phyloP scores from a whole-genome alignment of 2,329 filamentous ascomycete genomes.

The Xenosphaeropsis pyriputrescens region DNA sequence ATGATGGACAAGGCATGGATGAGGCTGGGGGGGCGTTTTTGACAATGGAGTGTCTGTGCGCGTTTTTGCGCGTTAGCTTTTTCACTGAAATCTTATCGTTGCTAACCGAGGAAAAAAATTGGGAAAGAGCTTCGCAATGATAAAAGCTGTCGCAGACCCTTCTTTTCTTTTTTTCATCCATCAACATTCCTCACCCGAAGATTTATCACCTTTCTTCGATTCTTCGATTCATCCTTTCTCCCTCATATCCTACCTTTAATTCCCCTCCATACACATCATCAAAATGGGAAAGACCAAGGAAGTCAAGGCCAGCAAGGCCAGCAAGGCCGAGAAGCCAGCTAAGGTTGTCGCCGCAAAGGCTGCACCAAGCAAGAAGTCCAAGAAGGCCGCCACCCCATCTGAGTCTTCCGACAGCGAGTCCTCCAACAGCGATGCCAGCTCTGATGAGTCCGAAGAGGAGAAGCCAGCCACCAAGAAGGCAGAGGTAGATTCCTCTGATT shows the following conservation, averaged over 20 bases:
- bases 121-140: too few species aligned
- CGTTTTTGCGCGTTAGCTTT: conserved; percentile 10
- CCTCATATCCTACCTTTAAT: not conserved
- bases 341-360: conserved; percentile 36
- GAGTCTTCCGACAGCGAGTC: conserved; percentile 24
- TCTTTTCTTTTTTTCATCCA: conserved; percentile 3
- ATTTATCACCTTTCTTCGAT: not conserved
- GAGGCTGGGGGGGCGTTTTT: not conserved
- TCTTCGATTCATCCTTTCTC: too few species aligned
- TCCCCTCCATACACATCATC: not conserved
- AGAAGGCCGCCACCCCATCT: conserved; percentile 30
- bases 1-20: too few species aligned
- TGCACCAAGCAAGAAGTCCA: conserved; percentile 26
- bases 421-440: conserved; percentile 19
- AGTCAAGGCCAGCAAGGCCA: conserved; percentile 35
- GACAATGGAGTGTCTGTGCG: not conserved
- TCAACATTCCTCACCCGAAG: not conserved
- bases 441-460: conserved; percentile 20
- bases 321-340: conserved; percentile 52
- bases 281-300: conserved; percentile 54
- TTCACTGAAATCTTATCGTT: not conserved
- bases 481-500: conserved; percentile 20
- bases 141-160: not conserved
- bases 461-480: conserved; percentile 17
- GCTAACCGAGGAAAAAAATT: too few species aligned